Base-by-base conservation (phyloP, 164 flowering plant species). In the Brasenia schreberi region DNA sequence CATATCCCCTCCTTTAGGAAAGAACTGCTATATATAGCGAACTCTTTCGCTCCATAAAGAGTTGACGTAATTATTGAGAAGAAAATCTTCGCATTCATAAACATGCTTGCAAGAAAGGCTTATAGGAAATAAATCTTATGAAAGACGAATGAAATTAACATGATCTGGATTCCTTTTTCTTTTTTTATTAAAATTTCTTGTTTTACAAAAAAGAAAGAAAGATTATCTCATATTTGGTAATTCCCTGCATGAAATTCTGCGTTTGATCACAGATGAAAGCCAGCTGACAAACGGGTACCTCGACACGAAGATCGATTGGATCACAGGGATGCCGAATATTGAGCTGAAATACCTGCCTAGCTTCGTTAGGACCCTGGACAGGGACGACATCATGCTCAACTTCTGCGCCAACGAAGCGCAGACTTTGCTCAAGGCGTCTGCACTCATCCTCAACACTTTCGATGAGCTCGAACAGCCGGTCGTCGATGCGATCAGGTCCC, bases 301-400 rank as follows among this genome's bases (percentile, higher is more conserved):
- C 0, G 62, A 64, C 39, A 64, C 63, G 6, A 18, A 6, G 4
- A 59, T 69, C 39, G 63, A 64, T 43, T 69, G 72, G 67, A 59
- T 69, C 14, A 66, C 67, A 5, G 68, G 67, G 17, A 44, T 69
- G 72, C 11, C 18, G 12, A 19, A 14, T 27, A 62, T 71, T 5
- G 61, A 62, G 16, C 56, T 71, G 5, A 71, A 45, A n/a, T 69
- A 71, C 17, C 33, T 66, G 3, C 73, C 69, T 5, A 49, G 43
- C 17, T 62, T 71, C 4, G 43, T 71, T 27, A 58, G 73, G 43
- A 66, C 73, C 0, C 62, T 62, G 2, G 59, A 66, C 43, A 39
- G 63, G 6, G n/a, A 19, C 4, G 73, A 71, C 17, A 17, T 62
- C 42, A 19, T 71, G 59, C 73, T 71, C 66, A 66, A 71, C 10